phyloP scores from a whole-genome alignment of 2,329 filamentous ascomycete genomes.

The Paracamarosporium sp. region DNA sequence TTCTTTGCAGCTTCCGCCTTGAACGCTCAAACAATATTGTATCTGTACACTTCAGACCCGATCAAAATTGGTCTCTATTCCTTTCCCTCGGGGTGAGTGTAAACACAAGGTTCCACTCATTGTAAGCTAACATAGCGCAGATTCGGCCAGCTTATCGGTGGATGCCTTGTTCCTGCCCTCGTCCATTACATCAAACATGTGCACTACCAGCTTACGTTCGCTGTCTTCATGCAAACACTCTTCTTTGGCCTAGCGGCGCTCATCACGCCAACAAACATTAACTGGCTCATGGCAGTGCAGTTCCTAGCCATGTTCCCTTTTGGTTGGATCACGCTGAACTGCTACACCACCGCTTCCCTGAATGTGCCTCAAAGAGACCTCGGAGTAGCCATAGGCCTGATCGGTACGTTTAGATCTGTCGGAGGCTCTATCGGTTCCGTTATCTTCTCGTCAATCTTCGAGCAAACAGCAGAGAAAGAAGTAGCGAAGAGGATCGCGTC shows the following conservation, averaged over 20 bases:
- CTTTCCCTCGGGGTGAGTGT: constrained; percentile 22
- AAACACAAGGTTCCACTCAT: neutral
- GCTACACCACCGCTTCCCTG: constrained; percentile 24
- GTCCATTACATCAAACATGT: constrained; percentile 27
- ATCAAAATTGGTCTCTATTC: constrained; percentile 27
- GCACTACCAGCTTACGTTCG: constrained; percentile 24
- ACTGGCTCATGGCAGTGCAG: constrained; percentile 26
- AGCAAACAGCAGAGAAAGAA: constrained; percentile 29
- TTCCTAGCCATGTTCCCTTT: constrained; percentile 33
- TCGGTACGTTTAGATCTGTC: constrained; percentile 27
- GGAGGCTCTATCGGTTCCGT: constrained; percentile 28
- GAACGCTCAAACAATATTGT: constrained; percentile 27
- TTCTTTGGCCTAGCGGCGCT: constrained; percentile 31
- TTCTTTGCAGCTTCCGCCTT: constrained; percentile 32
- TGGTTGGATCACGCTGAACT: constrained; percentile 28
- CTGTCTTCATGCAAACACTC: constrained; percentile 27
- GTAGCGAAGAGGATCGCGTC: constrained; percentile 32
- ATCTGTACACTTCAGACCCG: constrained; percentile 24
- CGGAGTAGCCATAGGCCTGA: constrained; percentile 26
- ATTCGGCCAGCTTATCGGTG: constrained; percentile 21
- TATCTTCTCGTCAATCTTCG: constrained; percentile 27
- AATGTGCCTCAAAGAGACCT: constrained; percentile 28
- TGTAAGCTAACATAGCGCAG: constrained; percentile 11
- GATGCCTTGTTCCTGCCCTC: constrained; percentile 21
- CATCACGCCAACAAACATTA: constrained; percentile 23